Conservation (phyloP, 2,329 filamentous ascomycete genomes). For the Didymella lethalis region DNA sequence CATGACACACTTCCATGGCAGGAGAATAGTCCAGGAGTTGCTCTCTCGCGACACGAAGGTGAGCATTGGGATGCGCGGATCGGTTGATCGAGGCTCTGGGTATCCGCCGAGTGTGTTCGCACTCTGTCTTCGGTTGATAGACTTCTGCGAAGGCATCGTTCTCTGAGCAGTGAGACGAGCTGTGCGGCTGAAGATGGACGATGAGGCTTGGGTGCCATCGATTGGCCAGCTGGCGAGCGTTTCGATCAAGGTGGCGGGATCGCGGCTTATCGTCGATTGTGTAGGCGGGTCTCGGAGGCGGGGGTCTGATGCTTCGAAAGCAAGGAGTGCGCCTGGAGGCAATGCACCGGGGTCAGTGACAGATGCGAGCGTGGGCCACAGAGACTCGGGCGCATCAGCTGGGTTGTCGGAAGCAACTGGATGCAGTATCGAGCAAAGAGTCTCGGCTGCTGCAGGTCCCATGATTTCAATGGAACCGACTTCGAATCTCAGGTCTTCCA, state of each 20-base stretch:
- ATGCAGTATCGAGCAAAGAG: conserved; percentile 73
- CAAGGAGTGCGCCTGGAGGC: conserved; percentile 73
- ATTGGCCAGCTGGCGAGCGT: conserved; percentile 72
- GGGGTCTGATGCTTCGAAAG: conserved; percentile 79
- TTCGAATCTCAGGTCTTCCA: conserved; percentile 76
- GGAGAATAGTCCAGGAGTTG: conserved; percentile 77
- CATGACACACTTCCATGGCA: conserved; percentile 89
- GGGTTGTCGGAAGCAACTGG: conserved; percentile 45
- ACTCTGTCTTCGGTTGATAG: conserved; percentile 78
- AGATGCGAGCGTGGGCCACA: conserved; percentile 42
- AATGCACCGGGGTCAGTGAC: conserved; percentile 65
- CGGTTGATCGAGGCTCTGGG: conserved; percentile 64
- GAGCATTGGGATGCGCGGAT: conserved; percentile 81
- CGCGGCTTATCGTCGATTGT: conserved; percentile 49
- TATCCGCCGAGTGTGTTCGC: conserved; percentile 68
- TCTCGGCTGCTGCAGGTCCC: conserved; percentile 80
- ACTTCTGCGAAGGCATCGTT: conserved; percentile 76
- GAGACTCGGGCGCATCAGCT: conserved; percentile 45
- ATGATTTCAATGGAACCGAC: conserved; percentile 75
- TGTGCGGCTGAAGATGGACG: conserved; percentile 72
- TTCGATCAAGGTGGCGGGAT: conserved; percentile 55
- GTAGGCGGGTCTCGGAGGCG: conserved; percentile 79
- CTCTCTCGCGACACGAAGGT: conserved; percentile 68
- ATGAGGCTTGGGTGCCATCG: conserved; percentile 60
- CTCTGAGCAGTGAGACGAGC: conserved; percentile 70